Percentiles rank a stretch among this genome's conserved stretches.
Evolutionary conservation across 805 yeast species (phyloP).

Genomic region (Myxozyma sirexii): DNA sequence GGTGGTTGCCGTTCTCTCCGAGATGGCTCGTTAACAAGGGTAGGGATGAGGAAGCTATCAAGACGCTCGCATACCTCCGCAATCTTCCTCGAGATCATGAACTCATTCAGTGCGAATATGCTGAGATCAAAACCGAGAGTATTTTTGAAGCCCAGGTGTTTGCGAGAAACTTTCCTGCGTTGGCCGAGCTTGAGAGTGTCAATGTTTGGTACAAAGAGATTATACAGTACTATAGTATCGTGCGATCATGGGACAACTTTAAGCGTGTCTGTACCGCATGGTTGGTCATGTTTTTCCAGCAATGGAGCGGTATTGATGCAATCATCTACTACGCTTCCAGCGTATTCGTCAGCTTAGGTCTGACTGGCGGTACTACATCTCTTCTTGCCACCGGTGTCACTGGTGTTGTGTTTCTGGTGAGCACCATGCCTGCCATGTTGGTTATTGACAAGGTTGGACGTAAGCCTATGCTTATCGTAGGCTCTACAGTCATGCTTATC

Average conservation of each 20-base stretch:
- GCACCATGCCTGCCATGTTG: slow-evolving; percentile 43
- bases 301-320: slow-evolving; percentile 25
- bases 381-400: slow-evolving; percentile 35
- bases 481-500: no score
- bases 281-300: slow-evolving; percentile 40
- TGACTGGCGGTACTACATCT: slow-evolving; percentile 36
- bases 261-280: background rate
- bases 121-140: background rate
- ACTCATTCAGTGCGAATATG: background rate
- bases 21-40: slow-evolving; percentile 66
- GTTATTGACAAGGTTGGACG: slow-evolving; percentile 33
- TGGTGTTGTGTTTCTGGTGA: slow-evolving; percentile 44
- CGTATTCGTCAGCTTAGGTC: slow-evolving; percentile 46
- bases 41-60: slow-evolving; percentile 57
- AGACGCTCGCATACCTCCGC: slow-evolving; percentile 40
- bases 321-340: slow-evolving; percentile 49
- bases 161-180: background rate
- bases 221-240: slow-evolving; percentile 8
- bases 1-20: slow-evolving; percentile 79
- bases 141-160: no score
- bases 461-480: slow-evolving; percentile 8
- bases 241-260: background rate
- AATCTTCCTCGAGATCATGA: slow-evolving; percentile 20
- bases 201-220: slow-evolving; percentile 23
- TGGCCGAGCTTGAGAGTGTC: slow-evolving; percentile 9